Evolutionary conservation across 2,329 filamentous ascomycete species (phyloP).

Genomic region (Coniochaeta pulveracea): DNA sequence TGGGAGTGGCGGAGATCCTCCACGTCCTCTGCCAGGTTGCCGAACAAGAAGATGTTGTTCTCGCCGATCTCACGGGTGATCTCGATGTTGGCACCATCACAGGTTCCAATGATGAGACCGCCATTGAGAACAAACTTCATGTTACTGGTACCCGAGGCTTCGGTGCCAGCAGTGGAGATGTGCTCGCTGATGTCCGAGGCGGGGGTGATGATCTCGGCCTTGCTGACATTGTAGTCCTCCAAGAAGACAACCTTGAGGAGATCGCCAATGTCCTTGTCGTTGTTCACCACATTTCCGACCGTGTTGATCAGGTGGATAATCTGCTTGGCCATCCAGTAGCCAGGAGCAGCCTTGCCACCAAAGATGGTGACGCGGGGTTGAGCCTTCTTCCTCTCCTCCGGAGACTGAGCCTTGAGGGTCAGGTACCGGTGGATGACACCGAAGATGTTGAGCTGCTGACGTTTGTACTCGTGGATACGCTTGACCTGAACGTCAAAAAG

Average conservation of each 20-base stretch:
- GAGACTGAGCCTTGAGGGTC: conserved; percentile 71
- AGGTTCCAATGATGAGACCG: conserved; percentile 93
- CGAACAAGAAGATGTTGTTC: conserved; percentile 97
- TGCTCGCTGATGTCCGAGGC: conserved; percentile 96
- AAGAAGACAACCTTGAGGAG: conserved; percentile 94
- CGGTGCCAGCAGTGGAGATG: conserved; percentile 94
- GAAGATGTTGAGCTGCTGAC: conserved; percentile 97
- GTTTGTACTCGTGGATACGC: conserved; percentile 98
- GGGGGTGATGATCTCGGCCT: conserved; percentile 91
- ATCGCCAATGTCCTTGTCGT: conserved; percentile 83
- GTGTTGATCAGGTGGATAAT: conserved; percentile 95
- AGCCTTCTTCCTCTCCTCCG: conserved; percentile 77
- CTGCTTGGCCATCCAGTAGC: conserved; percentile 99
- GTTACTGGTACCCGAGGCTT: conserved; percentile 84
- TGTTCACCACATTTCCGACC: conserved; percentile 83
- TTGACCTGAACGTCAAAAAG: conserved; percentile 98
- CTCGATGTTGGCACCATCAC: conserved; percentile 96
- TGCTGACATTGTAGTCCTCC: conserved; percentile 98
- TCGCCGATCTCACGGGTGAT: conserved; percentile 96
- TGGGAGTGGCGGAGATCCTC: conserved; percentile 89
- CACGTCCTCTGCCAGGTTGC: conserved; percentile 89
- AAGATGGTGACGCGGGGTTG: conserved; percentile 89
- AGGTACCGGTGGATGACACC: conserved; percentile 94
- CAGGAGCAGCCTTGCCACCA: conserved; percentile 92
- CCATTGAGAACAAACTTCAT: conserved; percentile 99